phyloP scores from a whole-genome alignment of 768 basidiomycete genomes.

The Boletus vinaceobasis region DNA sequence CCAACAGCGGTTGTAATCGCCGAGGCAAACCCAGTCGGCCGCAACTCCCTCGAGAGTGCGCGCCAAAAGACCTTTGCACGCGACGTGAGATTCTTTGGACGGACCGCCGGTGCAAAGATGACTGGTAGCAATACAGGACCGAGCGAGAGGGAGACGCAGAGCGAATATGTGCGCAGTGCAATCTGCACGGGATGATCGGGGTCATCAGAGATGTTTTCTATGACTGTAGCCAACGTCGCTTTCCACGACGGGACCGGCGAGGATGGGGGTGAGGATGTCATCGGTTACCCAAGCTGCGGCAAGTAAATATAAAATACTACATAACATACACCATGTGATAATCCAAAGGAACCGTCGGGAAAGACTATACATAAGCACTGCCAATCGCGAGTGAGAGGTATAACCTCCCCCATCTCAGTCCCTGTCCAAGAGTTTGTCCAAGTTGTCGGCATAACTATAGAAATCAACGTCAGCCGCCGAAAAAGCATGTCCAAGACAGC shows the following conservation, averaged over 20 bases:
- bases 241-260: not conserved
- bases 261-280: conserved; percentile 6
- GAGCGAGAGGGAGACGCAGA: conserved; percentile 63
- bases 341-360: not conserved
- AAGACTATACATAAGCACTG: not conserved
- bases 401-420: not conserved
- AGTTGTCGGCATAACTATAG: conserved; percentile 55
- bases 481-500: conserved; percentile 23
- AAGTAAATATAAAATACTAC: not conserved
- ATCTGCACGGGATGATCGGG: conserved; percentile 53
- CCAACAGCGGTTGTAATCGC: conserved; percentile 61
- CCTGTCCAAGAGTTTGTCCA: conserved; percentile 1
- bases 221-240: not conserved
- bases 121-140: conserved; percentile 62
- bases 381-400: not conserved
- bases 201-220: conserved; percentile 27
- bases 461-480: conserved; percentile 53
- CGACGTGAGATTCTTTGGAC: conserved; percentile 22
- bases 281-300: not conserved
- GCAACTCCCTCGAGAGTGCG: conserved; percentile 54
- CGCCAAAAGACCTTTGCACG: conserved; percentile 18
- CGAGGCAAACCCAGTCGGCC: conserved; percentile 63
- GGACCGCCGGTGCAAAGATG: conserved; percentile 34
- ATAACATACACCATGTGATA: conserved; percentile 3
- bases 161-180: conserved; percentile 62